Percentiles rank a stretch among this genome's conserved stretches.
These are phyloP conservation scores for Pleurotus tuoliensis DNA, from an alignment of 768 basidiomycete genomes.

Conservation along the genomic window DNA sequence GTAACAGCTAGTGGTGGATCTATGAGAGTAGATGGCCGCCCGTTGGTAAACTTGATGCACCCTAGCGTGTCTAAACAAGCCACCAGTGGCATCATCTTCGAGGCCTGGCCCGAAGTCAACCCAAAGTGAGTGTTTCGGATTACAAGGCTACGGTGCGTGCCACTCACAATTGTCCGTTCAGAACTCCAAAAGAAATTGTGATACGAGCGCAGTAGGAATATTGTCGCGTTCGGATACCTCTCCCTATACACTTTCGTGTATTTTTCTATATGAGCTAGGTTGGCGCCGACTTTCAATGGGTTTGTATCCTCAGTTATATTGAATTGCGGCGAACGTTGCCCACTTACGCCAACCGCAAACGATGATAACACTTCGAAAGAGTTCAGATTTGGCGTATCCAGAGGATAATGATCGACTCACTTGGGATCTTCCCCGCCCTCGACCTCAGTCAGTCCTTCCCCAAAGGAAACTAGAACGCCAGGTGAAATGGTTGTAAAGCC, in stretches of 20 bases:
- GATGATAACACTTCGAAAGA: constrained; percentile 30
- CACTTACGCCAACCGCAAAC: constrained; percentile 46
- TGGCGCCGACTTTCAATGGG: constrained; percentile 36
- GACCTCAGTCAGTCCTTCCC: not conserved
- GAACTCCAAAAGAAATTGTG: constrained; percentile 32
- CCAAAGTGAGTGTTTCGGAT: no score
- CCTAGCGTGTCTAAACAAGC: constrained; percentile 33
- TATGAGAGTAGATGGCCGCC: not conserved
- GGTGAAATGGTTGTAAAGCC: not conserved
- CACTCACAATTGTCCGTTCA: constrained; percentile 26
- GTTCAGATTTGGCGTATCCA: not conserved
- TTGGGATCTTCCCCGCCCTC: not conserved
- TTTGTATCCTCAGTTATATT: not conserved
- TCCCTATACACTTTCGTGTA: constrained; percentile 37
- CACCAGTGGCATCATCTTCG: constrained; percentile 30
- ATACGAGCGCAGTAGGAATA: constrained; percentile 35
- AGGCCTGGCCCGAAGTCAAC: constrained; percentile 16
- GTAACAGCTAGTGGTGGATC: not conserved
- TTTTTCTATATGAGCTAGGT: constrained; percentile 40
- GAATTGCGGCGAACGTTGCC: not conserved
- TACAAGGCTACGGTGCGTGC: no score
- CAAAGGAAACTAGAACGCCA: not conserved
- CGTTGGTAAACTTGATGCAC: constrained; percentile 20
- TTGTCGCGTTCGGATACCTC: constrained; percentile 38
- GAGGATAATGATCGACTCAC: not conserved